These are phyloP conservation scores for Boletales sp. DNA, from an alignment of 768 basidiomycete species.

Conservation along the genomic window DNA sequence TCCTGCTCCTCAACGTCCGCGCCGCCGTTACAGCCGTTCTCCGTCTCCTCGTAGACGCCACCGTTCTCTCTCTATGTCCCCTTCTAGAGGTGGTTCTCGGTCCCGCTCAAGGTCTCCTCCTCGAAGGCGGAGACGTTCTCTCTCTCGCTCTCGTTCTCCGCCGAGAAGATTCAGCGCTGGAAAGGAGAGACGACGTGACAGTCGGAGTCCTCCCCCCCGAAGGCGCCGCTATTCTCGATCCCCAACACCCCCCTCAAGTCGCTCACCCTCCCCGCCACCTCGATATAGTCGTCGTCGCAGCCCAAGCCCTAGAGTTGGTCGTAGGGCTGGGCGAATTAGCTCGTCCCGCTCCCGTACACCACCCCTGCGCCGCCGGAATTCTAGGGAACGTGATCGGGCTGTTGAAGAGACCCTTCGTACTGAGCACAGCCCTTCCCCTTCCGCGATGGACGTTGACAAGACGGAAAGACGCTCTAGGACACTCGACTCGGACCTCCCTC, in stretches of 20 bases:
- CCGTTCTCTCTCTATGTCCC: constrained; percentile 32
- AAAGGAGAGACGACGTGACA: constrained; percentile 25
- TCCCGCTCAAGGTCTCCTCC: constrained; percentile 44
- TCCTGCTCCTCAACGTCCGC: constrained; percentile 20
- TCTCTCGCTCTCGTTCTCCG: constrained; percentile 28
- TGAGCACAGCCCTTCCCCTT: constrained; percentile 26
- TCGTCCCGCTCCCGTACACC: constrained; percentile 36
- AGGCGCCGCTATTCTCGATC: constrained; percentile 46
- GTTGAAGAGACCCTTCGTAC: constrained; percentile 17
- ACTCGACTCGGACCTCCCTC: constrained; percentile 29
- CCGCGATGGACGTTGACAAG: constrained; percentile 22
- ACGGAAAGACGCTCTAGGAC: constrained; percentile 20
- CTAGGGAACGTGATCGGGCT: constrained; percentile 22
- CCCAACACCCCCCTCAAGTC: constrained; percentile 47
- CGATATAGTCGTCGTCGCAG: constrained; percentile 47
- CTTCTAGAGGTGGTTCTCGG: constrained; percentile 35
- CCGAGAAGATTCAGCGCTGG: constrained; percentile 19
- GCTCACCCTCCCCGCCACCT: constrained; percentile 29
- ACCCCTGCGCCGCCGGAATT: constrained; percentile 30
- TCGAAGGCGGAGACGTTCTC: constrained; percentile 36
- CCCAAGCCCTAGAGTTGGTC: constrained; percentile 32
- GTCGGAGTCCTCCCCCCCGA: constrained; percentile 31
- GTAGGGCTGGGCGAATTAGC: constrained; percentile 26
- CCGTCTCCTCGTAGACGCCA: constrained; percentile 24
- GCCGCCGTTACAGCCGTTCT: constrained; percentile 26